Evolutionary conservation across 176 grass and related monocot species (phyloP).

Genomic region (Secale cereale): DNA sequence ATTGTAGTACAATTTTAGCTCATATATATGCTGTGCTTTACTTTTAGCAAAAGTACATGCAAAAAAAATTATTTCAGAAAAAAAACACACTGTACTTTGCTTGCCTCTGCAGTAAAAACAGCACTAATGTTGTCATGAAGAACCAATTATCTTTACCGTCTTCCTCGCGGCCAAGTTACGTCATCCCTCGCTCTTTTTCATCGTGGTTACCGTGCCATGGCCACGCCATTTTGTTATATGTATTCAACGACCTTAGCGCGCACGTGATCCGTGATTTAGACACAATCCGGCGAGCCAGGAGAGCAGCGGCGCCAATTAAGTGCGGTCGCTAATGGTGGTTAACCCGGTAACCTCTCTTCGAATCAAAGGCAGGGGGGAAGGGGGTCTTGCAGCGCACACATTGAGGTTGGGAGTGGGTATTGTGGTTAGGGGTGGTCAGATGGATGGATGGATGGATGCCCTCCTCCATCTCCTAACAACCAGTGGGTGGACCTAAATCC

Average conservation of each 20-base stretch:
- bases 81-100: not conserved
- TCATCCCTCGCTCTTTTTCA: not conserved
- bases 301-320: conserved; percentile 9
- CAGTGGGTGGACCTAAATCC: conserved; percentile 56
- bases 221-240: not conserved
- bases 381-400: conserved; percentile 42
- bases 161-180: not conserved
- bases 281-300: conserved; percentile 4
- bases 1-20: too few relatives aligned
- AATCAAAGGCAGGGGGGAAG: conserved; percentile 23
- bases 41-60: too few relatives aligned
- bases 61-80: too few relatives aligned
- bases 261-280: conserved; percentile 19
- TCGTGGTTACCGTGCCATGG: not conserved
- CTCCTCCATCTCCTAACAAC: conserved; percentile 46
- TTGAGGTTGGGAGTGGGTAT: conserved; percentile 59
- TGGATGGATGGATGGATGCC: conserved; percentile 27
- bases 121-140: not conserved
- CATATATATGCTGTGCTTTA: too few relatives aligned
- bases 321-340: conserved; percentile 33
- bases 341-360: conserved; percentile 38
- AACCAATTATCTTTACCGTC: not conserved
- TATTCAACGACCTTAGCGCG: conserved; percentile 4
- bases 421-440: conserved; percentile 38
- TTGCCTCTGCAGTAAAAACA: not conserved